Evolutionary conservation across 371 early-diverging fungal genomes (phyloP).

Genomic region (Zychaea mexicana): DNA sequence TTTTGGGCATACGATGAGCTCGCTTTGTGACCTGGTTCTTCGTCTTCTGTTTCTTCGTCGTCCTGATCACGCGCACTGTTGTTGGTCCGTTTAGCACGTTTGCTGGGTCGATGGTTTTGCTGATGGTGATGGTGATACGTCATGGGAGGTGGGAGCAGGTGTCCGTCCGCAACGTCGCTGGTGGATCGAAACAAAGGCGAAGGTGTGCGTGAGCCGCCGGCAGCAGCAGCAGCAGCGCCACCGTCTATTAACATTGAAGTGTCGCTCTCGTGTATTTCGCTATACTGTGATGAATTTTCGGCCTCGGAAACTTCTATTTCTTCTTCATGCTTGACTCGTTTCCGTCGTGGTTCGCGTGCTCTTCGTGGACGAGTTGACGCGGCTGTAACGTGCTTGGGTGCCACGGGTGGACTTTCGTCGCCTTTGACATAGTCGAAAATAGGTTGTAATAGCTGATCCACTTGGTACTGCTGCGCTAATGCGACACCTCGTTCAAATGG

Average conservation of each 20-base stretch:
- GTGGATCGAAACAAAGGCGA: constrained; percentile 9
- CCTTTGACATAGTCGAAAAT: constrained; percentile 40
- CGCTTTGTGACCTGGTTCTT: constrained; percentile 12
- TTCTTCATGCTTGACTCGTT: constrained; percentile 19
- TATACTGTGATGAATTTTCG: constrained; percentile 20
- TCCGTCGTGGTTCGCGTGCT: constrained; percentile 36
- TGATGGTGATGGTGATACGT: constrained; percentile 1
- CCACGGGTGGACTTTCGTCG: constrained; percentile 44
- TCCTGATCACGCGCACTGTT: background rate
- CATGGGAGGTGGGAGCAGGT: constrained; percentile 8
- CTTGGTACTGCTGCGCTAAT: constrained; percentile 58
- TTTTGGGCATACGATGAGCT: constrained; percentile 40
- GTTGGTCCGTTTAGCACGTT: background rate
- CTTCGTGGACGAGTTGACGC: constrained; percentile 32
- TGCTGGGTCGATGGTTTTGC: background rate
- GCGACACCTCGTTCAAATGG: constrained; percentile 82
- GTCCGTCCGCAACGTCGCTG: background rate
- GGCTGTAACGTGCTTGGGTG: constrained; percentile 56
- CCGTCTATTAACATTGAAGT: background rate
- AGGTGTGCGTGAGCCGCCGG: constrained; percentile 1
- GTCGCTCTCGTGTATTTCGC: constrained; percentile 15
- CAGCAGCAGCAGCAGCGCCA: background rate
- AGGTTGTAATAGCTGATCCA: constrained; percentile 40
- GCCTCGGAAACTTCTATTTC: constrained; percentile 24
- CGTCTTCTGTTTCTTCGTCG: constrained; percentile 12